Percentiles rank a stretch among this genome's conserved stretches.
These are phyloP conservation scores for Suillus variegatus DNA, from an alignment of 768 basidiomycete genomes.

Conservation along the genomic window DNA sequence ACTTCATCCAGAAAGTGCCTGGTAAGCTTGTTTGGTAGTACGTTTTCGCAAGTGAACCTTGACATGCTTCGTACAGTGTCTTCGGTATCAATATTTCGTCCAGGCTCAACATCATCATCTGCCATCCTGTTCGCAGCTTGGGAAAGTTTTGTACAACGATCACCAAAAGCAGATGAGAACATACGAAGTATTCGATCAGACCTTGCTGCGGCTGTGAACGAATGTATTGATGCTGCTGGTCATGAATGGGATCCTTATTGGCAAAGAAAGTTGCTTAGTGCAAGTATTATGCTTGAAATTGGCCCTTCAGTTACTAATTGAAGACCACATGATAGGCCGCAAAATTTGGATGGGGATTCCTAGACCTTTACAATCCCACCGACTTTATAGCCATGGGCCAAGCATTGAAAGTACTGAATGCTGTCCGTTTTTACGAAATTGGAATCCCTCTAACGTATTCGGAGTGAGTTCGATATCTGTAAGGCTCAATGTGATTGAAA, in stretches of 20 bases:
- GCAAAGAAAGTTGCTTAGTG: slow-evolving; percentile 86
- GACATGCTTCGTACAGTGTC: slow-evolving; percentile 51
- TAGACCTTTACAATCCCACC: slow-evolving; percentile 90
- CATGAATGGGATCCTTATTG: slow-evolving; percentile 89
- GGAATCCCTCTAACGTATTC: slow-evolving; percentile 92
- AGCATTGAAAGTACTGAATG: slow-evolving; percentile 90
- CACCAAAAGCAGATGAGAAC: slow-evolving; percentile 91
- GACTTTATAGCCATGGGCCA: slow-evolving; percentile 94
- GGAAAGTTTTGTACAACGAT: slow-evolving; percentile 80
- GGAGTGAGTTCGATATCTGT: slow-evolving; percentile 58
- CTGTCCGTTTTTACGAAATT: slow-evolving; percentile 87
- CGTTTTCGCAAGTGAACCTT: neutral
- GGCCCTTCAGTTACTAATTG: neutral
- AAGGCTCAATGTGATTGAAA: slow-evolving; percentile 4
- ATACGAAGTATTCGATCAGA: slow-evolving; percentile 88
- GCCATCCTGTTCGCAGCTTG: slow-evolving; percentile 93
- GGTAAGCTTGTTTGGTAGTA: slow-evolving; percentile 43
- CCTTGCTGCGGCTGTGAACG: slow-evolving; percentile 82
- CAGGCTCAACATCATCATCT: slow-evolving; percentile 89
- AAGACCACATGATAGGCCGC: slow-evolving; percentile 64
- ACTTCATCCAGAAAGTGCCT: slow-evolving; percentile 93
- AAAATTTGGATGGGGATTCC: slow-evolving; percentile 91
- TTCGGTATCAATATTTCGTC: slow-evolving; percentile 81
- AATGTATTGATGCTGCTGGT: slow-evolving; percentile 92
- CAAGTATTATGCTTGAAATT: slow-evolving; percentile 34